Base-by-base conservation (phyloP, 306 rosid genomes). In the Lathyrus tuberosus region DNA sequence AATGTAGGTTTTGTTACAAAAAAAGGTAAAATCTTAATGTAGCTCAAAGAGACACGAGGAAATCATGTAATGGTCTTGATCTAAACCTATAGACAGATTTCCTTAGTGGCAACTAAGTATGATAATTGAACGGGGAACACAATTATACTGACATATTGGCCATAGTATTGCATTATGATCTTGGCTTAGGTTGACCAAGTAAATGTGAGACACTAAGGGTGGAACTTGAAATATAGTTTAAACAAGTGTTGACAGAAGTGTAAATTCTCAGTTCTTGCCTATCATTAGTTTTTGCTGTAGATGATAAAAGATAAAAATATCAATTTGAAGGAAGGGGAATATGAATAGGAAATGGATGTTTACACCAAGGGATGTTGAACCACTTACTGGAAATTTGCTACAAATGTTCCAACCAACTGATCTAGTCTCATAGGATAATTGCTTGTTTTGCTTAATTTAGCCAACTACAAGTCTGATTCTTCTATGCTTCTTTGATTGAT, bases 401-500 rank as follows among this genome's bases (percentile, higher is more conserved):
- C 1, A 57, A 57, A 22, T 66, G 9, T 35, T 47, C 43, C 9
- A 6, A 75, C 38, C 18, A 31, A 18, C 59, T 42, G 31, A 42
- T 62, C 28, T 65, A 65, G 66, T 49, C 17, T 65, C 10, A 38
- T 8, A 20, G 20, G 28, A 33, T 17, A 42, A 16, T 33, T 37
- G 61, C 44, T 76, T 60, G 13, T 56, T 43, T 48, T 59, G 18
- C 65, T 70, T 65, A 33, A 42, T 51, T 63, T 69, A 63, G 46
- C 71, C 58, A 57, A 58, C 53, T 49, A 31, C 64, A 52, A 65
- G 64, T 67, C 18, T 44, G 61, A 58, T 49, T 57, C 8, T 40
- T 76, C 64, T 44, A 57, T 79, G 49, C 47, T 49, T 63, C 66
- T 33, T 71, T 73, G 73, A 33, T 72, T 65, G 18, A 65, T 53